Conservation (phyloP, 2,329 filamentous ascomycete genomes). For the Cephalotrichum gorgonifer region DNA sequence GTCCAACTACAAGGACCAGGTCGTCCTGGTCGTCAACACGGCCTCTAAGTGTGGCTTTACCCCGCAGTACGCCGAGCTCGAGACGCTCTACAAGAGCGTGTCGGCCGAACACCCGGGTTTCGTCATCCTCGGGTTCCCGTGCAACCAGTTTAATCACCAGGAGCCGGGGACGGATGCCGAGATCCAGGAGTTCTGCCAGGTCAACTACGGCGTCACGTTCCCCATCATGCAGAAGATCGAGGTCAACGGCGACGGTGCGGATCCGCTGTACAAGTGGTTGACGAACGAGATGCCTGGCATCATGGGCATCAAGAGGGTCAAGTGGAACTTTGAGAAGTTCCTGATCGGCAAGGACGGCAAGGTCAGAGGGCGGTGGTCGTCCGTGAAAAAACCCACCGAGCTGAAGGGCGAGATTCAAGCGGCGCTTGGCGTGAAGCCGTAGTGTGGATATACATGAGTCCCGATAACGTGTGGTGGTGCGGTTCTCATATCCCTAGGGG, state of each 20-base stretch:
- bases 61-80: constrained; percentile 83
- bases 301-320: constrained; percentile 79
- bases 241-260: constrained; percentile 78
- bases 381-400: constrained; percentile 73
- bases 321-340: constrained; percentile 99
- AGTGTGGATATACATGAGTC: background rate
- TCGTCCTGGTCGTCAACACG: constrained; percentile 93
- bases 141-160: constrained; percentile 93
- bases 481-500: too few species aligned
- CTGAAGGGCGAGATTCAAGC: constrained; percentile 67
- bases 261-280: constrained; percentile 70
- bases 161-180: constrained; percentile 77
- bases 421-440: constrained; percentile 42
- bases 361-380: constrained; percentile 80
- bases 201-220: constrained; percentile 92
- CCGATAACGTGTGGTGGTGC: too few species aligned
- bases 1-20: constrained; percentile 71
- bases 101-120: constrained; percentile 63
- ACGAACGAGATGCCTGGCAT: constrained; percentile 68
- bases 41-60: constrained; percentile 99
- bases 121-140: constrained; percentile 87
- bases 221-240: constrained; percentile 86
- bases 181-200: constrained; percentile 75
- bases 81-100: constrained; percentile 77
- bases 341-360: constrained; percentile 75